phyloP scores from a whole-genome alignment of 768 basidiomycete genomes.

The Amanita rimosa region DNA sequence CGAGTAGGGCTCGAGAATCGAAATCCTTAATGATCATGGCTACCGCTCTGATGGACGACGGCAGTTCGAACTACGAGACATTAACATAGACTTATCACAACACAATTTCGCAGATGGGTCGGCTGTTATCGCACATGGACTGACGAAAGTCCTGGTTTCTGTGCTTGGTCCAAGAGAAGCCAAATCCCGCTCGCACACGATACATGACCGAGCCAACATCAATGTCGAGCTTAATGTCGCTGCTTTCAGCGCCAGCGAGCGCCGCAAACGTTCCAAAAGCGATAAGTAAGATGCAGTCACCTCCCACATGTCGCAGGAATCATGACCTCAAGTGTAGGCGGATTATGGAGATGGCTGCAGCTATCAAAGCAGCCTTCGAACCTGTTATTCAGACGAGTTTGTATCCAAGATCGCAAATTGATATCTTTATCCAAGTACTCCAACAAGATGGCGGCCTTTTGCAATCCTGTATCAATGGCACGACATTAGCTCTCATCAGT shows the following conservation, averaged over 20 bases:
- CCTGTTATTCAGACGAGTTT: conserved; percentile 85
- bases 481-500: conserved; percentile 81
- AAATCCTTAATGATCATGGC: conserved; percentile 76
- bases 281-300: conserved; percentile 63
- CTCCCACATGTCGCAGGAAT: background rate
- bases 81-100: conserved; percentile 67
- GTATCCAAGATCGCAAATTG: conserved; percentile 91
- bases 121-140: conserved; percentile 74
- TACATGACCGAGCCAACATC: conserved; percentile 82
- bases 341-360: conserved; percentile 74
- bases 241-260: conserved; percentile 77
- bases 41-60: conserved; percentile 88
- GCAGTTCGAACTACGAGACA: conserved; percentile 84
- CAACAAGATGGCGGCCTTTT: conserved; percentile 92
- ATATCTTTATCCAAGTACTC: conserved; percentile 85
- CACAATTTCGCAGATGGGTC: conserved; percentile 79
- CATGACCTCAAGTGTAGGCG: conserved; percentile 41
- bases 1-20: conserved; percentile 22
- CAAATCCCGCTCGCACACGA: conserved; percentile 63
- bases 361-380: conserved; percentile 91
- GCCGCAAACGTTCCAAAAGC: conserved; percentile 62
- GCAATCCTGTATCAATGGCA: conserved; percentile 88
- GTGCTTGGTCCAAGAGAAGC: conserved; percentile 93
- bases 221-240: conserved; percentile 85
- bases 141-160: conserved; percentile 80